phyloP scores from a whole-genome alignment of 495 filamentous ascomycete species.

The Penicillium salamii region DNA sequence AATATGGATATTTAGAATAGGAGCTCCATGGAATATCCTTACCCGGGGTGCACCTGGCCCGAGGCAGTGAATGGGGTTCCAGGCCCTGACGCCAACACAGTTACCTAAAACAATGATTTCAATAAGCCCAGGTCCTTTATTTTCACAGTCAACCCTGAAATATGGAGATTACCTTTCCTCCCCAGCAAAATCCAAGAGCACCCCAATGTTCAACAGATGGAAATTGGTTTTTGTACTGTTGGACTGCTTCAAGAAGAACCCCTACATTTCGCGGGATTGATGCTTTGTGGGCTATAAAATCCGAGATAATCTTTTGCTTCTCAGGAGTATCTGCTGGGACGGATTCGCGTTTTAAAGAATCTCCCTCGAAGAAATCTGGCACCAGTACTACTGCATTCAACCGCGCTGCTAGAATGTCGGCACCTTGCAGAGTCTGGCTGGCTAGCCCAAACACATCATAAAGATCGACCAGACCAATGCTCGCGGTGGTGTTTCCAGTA shows the following conservation, averaged over 20 bases:
- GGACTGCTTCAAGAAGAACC: slow-evolving; percentile 19
- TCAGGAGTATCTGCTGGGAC: slow-evolving; percentile 44
- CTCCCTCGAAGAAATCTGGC: slow-evolving; percentile 48
- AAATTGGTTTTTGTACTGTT: slow-evolving; percentile 25
- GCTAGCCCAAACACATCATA: slow-evolving; percentile 57
- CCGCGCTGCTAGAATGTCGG: slow-evolving; percentile 46
- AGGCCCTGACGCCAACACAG: slow-evolving; percentile 37
- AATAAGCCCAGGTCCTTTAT: not conserved
- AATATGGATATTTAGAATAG: not conserved
- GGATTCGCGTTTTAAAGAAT: slow-evolving; percentile 24
- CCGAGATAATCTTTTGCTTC: slow-evolving; percentile 32
- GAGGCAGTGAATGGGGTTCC: slow-evolving; percentile 44
- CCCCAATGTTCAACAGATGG: slow-evolving; percentile 39
- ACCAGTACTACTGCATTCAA: slow-evolving; percentile 39
- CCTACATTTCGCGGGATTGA: slow-evolving; percentile 21
- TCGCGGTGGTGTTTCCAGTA: slow-evolving; percentile 35
- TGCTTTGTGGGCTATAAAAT: slow-evolving; percentile 27
- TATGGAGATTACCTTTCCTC: slow-evolving; percentile 35
- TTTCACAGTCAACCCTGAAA: not conserved
- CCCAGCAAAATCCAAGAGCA: slow-evolving; percentile 49
- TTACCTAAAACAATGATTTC: slow-evolving; percentile 25
- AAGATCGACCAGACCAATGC: slow-evolving; percentile 42
- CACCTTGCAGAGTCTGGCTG: slow-evolving; percentile 52
- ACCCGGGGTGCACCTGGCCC: slow-evolving; percentile 52
- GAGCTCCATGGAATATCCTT: slow-evolving; percentile 6